Conservation (phyloP, 345 rosid species). For the Arabidopsis thaliana region TAIR10.1 NC_003071.7:16547001-16547500, state of each 20-base stretch:
- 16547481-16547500: slow-evolving; percentile 32
- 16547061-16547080: slow-evolving; percentile 42
- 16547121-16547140: slow-evolving; percentile 20
- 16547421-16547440: slow-evolving; percentile 30
- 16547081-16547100: slow-evolving; percentile 38
- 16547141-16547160: background rate
- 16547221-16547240: background rate
- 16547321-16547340: background rate
- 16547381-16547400: background rate
- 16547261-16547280: slow-evolving; percentile 10
- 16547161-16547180: slow-evolving; percentile 25
- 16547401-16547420: slow-evolving; percentile 1
- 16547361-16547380: slow-evolving; percentile 11
- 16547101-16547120: slow-evolving; percentile 26
- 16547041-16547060: slow-evolving; percentile 6
- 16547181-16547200: background rate
- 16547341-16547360: background rate
- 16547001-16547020: slow-evolving; percentile 38
- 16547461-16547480: slow-evolving; percentile 42
- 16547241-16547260: background rate
- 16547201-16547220: background rate
- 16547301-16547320: background rate
- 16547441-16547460: slow-evolving; percentile 35
- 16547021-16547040: slow-evolving; percentile 38
- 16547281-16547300: background rate